A percentile compares a stretch with the other conserved stretches of the same genome.
These are phyloP conservation scores for Sideroxylon spinosum DNA, from an alignment of 179 eudicot genomes.

Conservation along the genomic window DNA sequence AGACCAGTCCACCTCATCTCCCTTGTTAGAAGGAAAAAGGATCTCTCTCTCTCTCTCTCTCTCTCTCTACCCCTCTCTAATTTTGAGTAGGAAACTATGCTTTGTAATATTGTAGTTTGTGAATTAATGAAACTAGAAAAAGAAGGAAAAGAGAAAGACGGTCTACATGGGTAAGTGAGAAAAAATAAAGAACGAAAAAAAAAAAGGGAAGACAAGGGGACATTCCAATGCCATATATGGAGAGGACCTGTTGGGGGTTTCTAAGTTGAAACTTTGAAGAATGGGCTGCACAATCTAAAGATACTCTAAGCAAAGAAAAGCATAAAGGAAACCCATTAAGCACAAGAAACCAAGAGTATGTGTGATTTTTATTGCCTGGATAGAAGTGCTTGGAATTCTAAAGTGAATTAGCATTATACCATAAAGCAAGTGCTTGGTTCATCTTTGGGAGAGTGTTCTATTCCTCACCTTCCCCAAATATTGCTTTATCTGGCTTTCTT, in stretches of 20 bases:
- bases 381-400: slow-evolving; percentile 48
- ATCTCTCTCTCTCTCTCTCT: neutral
- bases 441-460: slow-evolving; percentile 19
- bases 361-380: slow-evolving; percentile 40
- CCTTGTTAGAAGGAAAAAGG: no score
- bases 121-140: neutral
- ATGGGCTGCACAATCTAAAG: slow-evolving; percentile 24
- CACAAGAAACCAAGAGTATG: slow-evolving; percentile 55
- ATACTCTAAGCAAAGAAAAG: slow-evolving; percentile 34
- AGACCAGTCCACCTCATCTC: neutral
- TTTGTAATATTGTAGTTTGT: neutral
- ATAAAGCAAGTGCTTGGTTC: slow-evolving; percentile 44
- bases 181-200: neutral
- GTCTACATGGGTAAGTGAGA: slow-evolving; percentile 16
- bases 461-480: slow-evolving; percentile 19
- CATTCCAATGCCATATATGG: slow-evolving; percentile 6
- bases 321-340: slow-evolving; percentile 51
- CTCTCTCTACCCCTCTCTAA: slow-evolving; percentile 11
- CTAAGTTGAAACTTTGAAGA: slow-evolving; percentile 10
- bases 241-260: slow-evolving; percentile 11
- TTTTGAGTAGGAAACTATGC: neutral
- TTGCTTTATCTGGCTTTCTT: slow-evolving; percentile 52
- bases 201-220: slow-evolving; percentile 8
- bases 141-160: slow-evolving; percentile 8
- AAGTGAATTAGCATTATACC: slow-evolving; percentile 28